Percentiles rank a stretch among this genome's conserved stretches.
These are phyloP conservation scores for Cladobotryum mycophilum DNA, from an alignment of 2,329 filamentous ascomycete species.

Conservation along the genomic window DNA sequence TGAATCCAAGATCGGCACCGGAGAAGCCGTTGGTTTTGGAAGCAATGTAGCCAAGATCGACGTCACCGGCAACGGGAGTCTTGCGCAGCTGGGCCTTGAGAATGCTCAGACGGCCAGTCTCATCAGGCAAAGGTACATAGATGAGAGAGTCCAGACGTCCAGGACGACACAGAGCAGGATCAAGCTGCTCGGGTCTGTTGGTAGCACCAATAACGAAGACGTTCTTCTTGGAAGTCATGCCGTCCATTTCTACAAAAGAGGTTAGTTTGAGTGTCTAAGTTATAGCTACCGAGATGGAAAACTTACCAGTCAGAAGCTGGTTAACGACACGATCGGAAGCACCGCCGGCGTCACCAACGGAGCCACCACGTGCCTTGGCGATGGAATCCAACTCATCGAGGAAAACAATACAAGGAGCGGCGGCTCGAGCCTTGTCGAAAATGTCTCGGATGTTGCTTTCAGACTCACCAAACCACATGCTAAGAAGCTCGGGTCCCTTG, in stretches of 20 bases:
- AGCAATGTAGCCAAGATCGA: conserved; percentile 87
- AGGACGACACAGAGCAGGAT: conserved; percentile 95
- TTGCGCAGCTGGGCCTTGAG: conserved; percentile 96
- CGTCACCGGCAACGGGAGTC: conserved; percentile 82
- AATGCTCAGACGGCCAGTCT: conserved; percentile 81
- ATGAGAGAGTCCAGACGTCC: conserved; percentile 98
- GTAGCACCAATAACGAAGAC: conserved; percentile 99
- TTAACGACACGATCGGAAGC: conserved; percentile 99
- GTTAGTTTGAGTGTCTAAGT: conserved; percentile 34
- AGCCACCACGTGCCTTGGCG: conserved; percentile 97
- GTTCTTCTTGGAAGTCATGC: conserved; percentile 99
- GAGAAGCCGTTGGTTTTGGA: conserved; percentile 98
- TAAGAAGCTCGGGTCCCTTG: conserved; percentile 95
- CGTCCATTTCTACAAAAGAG: conserved; percentile 74
- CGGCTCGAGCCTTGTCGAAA: conserved; percentile 98
- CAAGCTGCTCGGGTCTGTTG: conserved; percentile 97
- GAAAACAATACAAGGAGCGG: conserved; percentile 97
- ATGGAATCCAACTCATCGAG: conserved; percentile 98
- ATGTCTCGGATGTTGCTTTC: conserved; percentile 99
- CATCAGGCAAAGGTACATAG: conserved; percentile 94
- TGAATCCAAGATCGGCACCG: conserved; percentile 98
- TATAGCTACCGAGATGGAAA: neutral
- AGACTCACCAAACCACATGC: conserved; percentile 99
- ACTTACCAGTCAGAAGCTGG: conserved; percentile 91
- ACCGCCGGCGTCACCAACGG: conserved; percentile 90